Conservation (phyloP, 2,329 filamentous ascomycete species). For the Furcasterigmium furcatum region DNA sequence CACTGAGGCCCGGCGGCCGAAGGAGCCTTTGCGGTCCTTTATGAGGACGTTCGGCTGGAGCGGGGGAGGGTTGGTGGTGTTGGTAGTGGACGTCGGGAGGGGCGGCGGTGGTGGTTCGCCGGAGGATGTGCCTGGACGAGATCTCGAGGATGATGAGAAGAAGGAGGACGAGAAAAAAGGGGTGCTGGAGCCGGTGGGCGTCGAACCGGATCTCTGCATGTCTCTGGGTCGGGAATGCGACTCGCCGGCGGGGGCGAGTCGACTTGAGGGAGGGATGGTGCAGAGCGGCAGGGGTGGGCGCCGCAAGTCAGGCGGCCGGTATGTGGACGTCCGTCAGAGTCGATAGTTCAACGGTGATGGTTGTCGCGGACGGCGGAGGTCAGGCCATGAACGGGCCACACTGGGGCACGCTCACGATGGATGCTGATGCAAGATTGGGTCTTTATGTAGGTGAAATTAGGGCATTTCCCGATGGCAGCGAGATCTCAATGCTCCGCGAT, state of each 20-base stretch:
- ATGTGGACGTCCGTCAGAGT: no score
- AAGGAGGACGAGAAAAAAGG: constrained; percentile 32
- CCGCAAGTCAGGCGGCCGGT: not conserved
- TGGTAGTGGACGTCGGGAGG: constrained; percentile 7
- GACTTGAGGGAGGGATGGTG: not conserved
- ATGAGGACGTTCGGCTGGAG: constrained; percentile 24
- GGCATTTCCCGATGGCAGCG: not conserved
- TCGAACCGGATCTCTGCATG: constrained; percentile 14
- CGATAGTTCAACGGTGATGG: not conserved
- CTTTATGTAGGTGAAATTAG: constrained; percentile 1
- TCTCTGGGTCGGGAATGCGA: constrained; percentile 5
- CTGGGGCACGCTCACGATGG: not conserved
- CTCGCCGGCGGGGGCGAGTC: not conserved
- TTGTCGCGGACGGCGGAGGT: not conserved
- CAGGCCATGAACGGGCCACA: not conserved
- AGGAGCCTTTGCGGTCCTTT: constrained; percentile 50
- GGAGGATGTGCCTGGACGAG: constrained; percentile 14
- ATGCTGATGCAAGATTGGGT: not conserved
- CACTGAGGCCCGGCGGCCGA: constrained; percentile 52
- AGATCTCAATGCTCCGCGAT: not conserved
- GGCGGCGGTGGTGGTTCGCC: constrained; percentile 10
- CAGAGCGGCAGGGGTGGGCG: not conserved
- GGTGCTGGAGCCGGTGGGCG: constrained; percentile 17
- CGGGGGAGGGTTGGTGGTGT: constrained; percentile 13
- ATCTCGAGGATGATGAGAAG: constrained; percentile 26